A percentile compares a stretch with the other conserved stretches of the same genome.
Evolutionary conservation across 306 rosid species (phyloP).

Genomic region (Cucumis melo): DNA sequence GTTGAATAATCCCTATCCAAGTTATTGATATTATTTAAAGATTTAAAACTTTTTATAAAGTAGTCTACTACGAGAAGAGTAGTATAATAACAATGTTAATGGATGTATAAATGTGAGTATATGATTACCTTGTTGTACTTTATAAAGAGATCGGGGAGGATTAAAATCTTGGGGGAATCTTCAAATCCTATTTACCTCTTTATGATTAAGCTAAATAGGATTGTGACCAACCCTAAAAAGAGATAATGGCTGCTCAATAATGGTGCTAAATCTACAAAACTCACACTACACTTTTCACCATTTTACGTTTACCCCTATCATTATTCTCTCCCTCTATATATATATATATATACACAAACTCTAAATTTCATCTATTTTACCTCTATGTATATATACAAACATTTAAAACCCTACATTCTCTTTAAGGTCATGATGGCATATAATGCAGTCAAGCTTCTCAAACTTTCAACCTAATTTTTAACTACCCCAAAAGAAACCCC

Average conservation of each 20-base stretch:
- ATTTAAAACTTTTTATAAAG: too few relatives aligned
- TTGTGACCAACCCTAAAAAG: neutral
- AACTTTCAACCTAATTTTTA: neutral
- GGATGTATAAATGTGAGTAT: neutral
- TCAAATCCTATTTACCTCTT: neutral
- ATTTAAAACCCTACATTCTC: neutral
- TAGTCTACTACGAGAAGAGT: too few relatives aligned
- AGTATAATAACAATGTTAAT: too few relatives aligned
- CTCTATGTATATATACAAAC: too few relatives aligned
- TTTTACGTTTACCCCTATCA: neutral
- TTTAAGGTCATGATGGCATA: neutral
- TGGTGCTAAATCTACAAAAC: neutral
- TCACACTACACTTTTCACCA: neutral
- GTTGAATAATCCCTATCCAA: too few relatives aligned
- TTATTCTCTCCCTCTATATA: too few relatives aligned
- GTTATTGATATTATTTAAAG: too few relatives aligned
- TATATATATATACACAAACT: too few relatives aligned
- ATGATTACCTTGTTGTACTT: neutral
- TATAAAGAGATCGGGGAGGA: neutral
- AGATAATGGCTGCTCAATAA: neutral
- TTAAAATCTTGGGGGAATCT: neutral
- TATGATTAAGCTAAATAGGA: neutral
- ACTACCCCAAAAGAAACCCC: neutral
- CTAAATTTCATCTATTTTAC: too few relatives aligned
- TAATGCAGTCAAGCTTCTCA: neutral